Evolutionary conservation across 108 stramenopile species (phyloP), one percentile per base, ranked within the genome.

Genomic region (Seminavis robusta): DNA sequence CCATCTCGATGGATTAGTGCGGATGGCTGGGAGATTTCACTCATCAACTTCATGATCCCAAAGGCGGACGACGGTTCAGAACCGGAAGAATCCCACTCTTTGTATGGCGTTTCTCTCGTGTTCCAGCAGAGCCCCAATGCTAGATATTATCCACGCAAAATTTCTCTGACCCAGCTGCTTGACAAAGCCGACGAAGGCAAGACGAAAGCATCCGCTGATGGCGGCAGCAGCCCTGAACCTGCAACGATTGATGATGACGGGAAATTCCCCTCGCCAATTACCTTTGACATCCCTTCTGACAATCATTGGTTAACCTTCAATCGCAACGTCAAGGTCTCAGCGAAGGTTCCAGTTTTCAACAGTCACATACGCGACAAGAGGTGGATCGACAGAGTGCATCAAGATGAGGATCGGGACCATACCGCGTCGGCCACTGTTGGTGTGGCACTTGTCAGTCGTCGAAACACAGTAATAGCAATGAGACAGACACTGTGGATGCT

Each of bases 21-120:
- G 26, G 82, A 88, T 65, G 87, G 86, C 33, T 92, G 91, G 91
- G 83, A 82, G 51, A 71, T 88, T 4, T 82, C 91, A 23, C 45
- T 92, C 8, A 63, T 80, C 0, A 81, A 78, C 59, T 83, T 87
- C 33, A 75, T 71, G 23, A 71, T 88, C 39, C 87, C 91, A 13
- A 76, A 75, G 37, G 66, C 58, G 9, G 76, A 80, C 11, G 62
- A 59, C n/a, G 40, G 56, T 19, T 64, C 68, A 4, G 69, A 53
- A 27, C 60, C 54, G 4, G 73, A 73, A 28, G 55, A 52, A 13
- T 48, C 69, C 34, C 75, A 77, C 21, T 60, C 72, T 43, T 38
- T 91, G 13, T 88, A 71, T 66, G 87, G 86, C 21, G 84, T 84
- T 48, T 86, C 90, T 15, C 73, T 92, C 0, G 82, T 85, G 11